phyloP scores from a whole-genome alignment of 1,139 yeast species.

The Trichomonascaceae sp. region DNA sequence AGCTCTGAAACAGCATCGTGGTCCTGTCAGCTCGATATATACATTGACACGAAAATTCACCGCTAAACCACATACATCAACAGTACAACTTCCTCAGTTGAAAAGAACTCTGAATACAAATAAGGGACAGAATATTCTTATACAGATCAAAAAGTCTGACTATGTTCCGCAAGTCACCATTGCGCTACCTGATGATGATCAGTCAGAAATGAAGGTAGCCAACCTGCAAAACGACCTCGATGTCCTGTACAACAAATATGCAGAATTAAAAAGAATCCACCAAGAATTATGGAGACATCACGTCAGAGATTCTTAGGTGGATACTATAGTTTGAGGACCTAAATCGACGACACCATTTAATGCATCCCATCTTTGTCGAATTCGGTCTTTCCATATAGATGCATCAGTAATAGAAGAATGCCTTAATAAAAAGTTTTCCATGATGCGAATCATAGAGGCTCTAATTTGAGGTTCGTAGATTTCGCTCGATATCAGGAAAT shows the following conservation, averaged over 20 bases:
- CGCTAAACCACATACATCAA: conserved; percentile 6
- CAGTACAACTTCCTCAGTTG: conserved; percentile 23
- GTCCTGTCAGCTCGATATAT: conserved; percentile 18
- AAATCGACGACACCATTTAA: conserved; percentile 1
- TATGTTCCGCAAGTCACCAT: background rate
- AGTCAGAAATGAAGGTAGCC: conserved; percentile 10
- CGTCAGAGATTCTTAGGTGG: conserved; percentile 2
- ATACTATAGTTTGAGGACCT: conserved; percentile 3
- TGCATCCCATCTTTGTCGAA: conserved; percentile 5
- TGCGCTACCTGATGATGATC: background rate
- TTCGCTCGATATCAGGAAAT: conserved; percentile 17
- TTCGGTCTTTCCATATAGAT: conserved; percentile 14
- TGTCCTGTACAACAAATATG: conserved; percentile 19
- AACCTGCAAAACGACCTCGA: conserved; percentile 24
- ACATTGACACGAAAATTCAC: conserved; percentile 9
- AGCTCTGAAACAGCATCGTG: conserved; percentile 49
- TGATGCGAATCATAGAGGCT: conserved; percentile 20
- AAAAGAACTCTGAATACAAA: conserved; percentile 22
- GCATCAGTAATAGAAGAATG: conserved; percentile 21
- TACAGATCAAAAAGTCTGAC: background rate
- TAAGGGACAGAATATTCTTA: background rate
- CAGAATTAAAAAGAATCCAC: conserved; percentile 21
- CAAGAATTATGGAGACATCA: conserved; percentile 27
- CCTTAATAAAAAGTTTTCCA: conserved; percentile 19
- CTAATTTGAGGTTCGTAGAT: conserved; percentile 20